Evolutionary conservation across 2,329 filamentous ascomycete genomes (phyloP), one percentile per base, ranked within the genome.

Genomic region (Dothistroma septosporum): DNA sequence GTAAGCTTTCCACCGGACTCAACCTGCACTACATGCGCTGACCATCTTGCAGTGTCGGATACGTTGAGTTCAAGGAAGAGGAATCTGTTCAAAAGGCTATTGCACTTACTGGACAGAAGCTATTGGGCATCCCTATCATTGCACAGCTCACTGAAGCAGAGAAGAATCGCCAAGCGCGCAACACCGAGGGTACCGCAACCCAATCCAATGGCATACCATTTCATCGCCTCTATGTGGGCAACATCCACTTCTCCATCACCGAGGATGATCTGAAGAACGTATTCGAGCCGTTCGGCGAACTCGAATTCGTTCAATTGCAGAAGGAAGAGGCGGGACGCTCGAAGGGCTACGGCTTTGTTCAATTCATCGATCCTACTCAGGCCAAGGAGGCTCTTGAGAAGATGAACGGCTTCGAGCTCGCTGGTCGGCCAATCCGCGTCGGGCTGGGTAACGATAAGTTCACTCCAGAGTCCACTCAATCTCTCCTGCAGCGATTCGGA

Each of bases 361-460:
- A 99, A 48, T 74, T 73, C 63, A 65, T 71, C 57, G 90, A 97
- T 73, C 92, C 93, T 61, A 86, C 86, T 66, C 87, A 97, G 77
- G 94, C 94, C 73, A 91, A 93, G 74, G 91, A 96, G 76, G 95
- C 94, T 64, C 82, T 99, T 66, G 92, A 97, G 77, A 96, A 97
- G 79, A 97, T 99, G 93, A 99, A 99, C 78, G 92, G 93, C 66
- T 99, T 97, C 80, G 94, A 97, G 79, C 87, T 99, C 70, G 94
- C 94, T 72, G 92, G 92, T 78, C 92, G 94, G 75, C 92, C 92
- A 66, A 97, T 99, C 76, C 92, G 94, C 75, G 95, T 99, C 77
- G 94, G 94, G 78, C 91, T 99, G 81, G 94, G 94, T 79, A 99
- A 97, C 82, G 94, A 99, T 90, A 97, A 97, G 86, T 97, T 97